These are phyloP conservation scores for Tubosaeta sp. DNA, from an alignment of 768 basidiomycete genomes.

Conservation along the genomic window DNA sequence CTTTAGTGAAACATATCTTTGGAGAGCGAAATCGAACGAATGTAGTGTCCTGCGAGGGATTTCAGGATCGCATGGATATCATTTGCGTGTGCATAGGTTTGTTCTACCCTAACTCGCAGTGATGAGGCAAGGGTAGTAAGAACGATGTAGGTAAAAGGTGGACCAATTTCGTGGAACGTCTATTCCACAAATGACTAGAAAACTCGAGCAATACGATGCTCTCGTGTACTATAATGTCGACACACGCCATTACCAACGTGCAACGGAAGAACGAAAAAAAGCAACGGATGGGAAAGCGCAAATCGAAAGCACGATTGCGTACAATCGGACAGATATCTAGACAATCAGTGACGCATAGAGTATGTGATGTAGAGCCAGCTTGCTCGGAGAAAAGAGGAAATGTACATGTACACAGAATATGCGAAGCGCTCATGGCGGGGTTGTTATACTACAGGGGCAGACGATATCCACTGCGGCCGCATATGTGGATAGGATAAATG, in stretches of 20 bases:
- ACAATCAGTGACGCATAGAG: constrained; percentile 20
- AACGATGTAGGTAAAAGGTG: no score
- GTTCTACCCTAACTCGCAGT: no score
- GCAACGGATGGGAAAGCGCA: constrained; percentile 3
- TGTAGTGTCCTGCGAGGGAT: no score
- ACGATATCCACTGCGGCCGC: constrained; percentile 11
- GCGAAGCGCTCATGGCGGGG: constrained; percentile 10
- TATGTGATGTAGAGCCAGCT: constrained; percentile 3
- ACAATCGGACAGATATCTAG: constrained; percentile 5
- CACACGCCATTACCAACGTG: neutral
- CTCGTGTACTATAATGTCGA: neutral
- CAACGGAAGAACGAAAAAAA: neutral
- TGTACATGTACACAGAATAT: constrained; percentile 31
- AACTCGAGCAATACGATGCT: neutral
- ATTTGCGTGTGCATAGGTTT: no score
- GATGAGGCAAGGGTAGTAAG: no score
- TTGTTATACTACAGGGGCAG: constrained; percentile 22
- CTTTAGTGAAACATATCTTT: no score
- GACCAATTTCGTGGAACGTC: no score
- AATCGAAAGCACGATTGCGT: constrained; percentile 7
- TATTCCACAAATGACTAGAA: no score
- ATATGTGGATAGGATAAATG: constrained; percentile 1
- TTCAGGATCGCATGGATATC: no score
- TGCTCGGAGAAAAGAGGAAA: neutral
- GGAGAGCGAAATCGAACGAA: no score